These are phyloP conservation scores for Dryas alaskensis DNA, from an alignment of 306 rosid genomes.

Conservation along the genomic window DNA sequence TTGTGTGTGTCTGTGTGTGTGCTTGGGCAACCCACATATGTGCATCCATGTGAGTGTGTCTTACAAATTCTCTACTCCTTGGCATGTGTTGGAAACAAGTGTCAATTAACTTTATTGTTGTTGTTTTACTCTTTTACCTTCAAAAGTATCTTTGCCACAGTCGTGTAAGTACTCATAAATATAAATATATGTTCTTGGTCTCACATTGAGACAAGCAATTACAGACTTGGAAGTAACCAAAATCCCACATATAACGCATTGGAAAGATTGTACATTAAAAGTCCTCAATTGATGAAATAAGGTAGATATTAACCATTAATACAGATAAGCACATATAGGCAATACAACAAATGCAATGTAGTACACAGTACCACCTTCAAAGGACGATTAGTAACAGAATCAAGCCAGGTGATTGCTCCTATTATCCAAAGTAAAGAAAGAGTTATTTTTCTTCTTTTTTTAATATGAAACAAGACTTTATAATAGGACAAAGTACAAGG, in stretches of 20 bases:
- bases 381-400: constrained; percentile 83
- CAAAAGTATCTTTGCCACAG: too few species aligned
- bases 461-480: too few species aligned
- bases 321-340: constrained; percentile 2
- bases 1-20: neutral
- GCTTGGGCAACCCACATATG: neutral
- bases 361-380: constrained; percentile 59
- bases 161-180: too few species aligned
- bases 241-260: neutral
- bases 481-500: too few species aligned
- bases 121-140: too few species aligned
- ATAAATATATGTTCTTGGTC: too few species aligned
- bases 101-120: too few species aligned
- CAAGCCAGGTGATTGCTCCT: constrained; percentile 93
- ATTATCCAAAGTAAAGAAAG: constrained; percentile 29
- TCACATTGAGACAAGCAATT: too few species aligned
- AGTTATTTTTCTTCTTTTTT: neutral
- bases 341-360: constrained; percentile 1
- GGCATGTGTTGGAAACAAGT: neutral
- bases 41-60: neutral
- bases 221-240: neutral
- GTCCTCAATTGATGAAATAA: neutral
- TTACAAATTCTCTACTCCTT: neutral
- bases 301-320: neutral
- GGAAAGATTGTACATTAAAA: neutral